phyloP scores from a whole-genome alignment of 1,284 basidiomycete species.

The Cryptococcus hybrid region DNA sequence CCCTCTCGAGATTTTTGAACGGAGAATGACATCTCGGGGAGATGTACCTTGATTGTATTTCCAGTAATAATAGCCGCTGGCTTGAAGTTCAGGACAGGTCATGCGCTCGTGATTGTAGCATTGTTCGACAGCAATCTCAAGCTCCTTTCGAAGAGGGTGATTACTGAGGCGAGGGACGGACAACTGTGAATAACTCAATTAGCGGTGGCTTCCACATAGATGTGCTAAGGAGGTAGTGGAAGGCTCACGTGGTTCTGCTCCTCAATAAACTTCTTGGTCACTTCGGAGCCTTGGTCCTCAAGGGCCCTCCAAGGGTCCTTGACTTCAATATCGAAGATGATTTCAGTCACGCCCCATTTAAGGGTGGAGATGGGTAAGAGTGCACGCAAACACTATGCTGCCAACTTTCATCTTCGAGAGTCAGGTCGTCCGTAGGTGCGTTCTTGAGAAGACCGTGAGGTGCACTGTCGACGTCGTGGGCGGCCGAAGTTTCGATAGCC shows the following conservation, averaged over 20 bases:
- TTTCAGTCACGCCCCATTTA: slow-evolving; percentile 10
- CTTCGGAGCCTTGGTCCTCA: slow-evolving; percentile 11
- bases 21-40: slow-evolving; percentile 16
- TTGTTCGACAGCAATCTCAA: slow-evolving; percentile 15
- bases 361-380: slow-evolving; percentile 10
- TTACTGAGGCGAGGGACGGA: slow-evolving; percentile 10
- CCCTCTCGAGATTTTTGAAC: slow-evolving; percentile 9
- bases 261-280: slow-evolving; percentile 7
- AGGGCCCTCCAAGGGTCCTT: slow-evolving; percentile 14
- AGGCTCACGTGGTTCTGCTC: slow-evolving; percentile 13
- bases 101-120: slow-evolving; percentile 15
- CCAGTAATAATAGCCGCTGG: slow-evolving; percentile 21
- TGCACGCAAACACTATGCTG: too few relatives aligned
- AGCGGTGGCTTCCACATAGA: background rate
- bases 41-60: slow-evolving; percentile 14
- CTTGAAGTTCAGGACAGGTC: slow-evolving; percentile 10
- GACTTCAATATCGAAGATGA: slow-evolving; percentile 7
- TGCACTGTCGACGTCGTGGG: too few relatives aligned
- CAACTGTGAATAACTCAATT: slow-evolving; percentile 1
- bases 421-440: too few relatives aligned
- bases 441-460: too few relatives aligned
- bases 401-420: too few relatives aligned
- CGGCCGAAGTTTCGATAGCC: too few relatives aligned
- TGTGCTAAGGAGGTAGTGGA: too few relatives aligned
- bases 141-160: slow-evolving; percentile 8